Conservation (phyloP, 192 early-diverging fungal genomes). For the Chytriomyces sp. region DNA sequence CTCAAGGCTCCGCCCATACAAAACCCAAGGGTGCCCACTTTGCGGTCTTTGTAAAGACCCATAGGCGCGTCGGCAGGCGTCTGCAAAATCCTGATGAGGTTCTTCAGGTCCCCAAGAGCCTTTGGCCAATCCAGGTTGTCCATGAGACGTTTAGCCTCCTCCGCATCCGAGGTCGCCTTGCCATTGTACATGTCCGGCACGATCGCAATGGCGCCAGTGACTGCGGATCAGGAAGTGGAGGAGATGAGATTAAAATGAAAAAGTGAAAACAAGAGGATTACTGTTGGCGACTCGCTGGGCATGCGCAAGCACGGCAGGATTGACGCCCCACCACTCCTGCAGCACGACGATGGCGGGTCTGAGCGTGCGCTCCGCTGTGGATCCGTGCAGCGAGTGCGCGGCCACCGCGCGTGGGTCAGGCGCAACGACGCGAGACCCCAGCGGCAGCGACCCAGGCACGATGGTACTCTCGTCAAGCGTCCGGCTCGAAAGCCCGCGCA, state of each 20-base stretch:
- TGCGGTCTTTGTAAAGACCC: constrained; percentile 21
- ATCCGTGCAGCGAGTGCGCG: constrained; percentile 14
- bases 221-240: neutral
- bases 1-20: constrained; percentile 55
- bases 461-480: too few species aligned
- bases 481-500: too few species aligned
- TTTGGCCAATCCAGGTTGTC: constrained; percentile 48
- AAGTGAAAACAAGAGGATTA: neutral
- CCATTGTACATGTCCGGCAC: constrained; percentile 57
- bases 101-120: constrained; percentile 26
- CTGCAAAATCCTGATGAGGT: neutral
- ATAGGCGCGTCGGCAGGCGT: constrained; percentile 17
- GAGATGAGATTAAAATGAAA: neutral
- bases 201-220: constrained; percentile 41
- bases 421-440: neutral
- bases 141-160: constrained; percentile 57
- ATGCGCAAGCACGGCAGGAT: constrained; percentile 42
- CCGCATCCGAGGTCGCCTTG: constrained; percentile 45
- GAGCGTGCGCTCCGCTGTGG: constrained; percentile 6
- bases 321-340: constrained; percentile 51
- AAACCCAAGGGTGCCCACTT: constrained; percentile 51
- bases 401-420: neutral
- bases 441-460: too few species aligned
- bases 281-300: constrained; percentile 51
- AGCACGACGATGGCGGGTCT: constrained; percentile 32